phyloP scores from a whole-genome alignment of 345 rosid species.

The Gossypium sturtianum region DNA sequence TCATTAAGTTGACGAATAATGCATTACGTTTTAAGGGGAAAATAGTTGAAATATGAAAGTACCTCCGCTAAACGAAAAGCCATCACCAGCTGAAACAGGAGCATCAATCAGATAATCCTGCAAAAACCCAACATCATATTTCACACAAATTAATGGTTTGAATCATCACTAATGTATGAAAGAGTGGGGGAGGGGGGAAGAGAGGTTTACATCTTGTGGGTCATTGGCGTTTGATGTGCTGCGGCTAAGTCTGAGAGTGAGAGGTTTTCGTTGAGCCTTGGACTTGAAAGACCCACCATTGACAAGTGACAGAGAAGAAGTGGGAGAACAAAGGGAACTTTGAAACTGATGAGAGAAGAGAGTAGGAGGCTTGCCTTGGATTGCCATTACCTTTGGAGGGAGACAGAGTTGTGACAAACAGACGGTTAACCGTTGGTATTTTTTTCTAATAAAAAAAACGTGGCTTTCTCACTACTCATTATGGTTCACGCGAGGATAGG shows the following conservation, averaged over 20 bases:
- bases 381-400: conserved; percentile 25
- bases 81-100: conserved; percentile 81
- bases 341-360: conserved; percentile 20
- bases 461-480: not conserved
- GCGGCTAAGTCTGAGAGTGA: conserved; percentile 30
- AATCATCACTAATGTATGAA: not conserved
- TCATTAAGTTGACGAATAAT: not conserved
- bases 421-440: not conserved
- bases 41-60: not conserved
- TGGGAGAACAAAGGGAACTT: conserved; percentile 11
- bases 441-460: not conserved
- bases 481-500: not conserved
- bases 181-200: too few relatives aligned
- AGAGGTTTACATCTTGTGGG: conserved; percentile 32
- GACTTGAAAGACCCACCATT: not conserved
- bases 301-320: conserved; percentile 14
- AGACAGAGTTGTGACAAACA: not conserved
- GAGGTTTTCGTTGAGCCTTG: conserved; percentile 25
- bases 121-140: not conserved
- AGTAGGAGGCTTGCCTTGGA: conserved; percentile 23
- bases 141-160: not conserved
- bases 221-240: conserved; percentile 33
- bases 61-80: conserved; percentile 95
- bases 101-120: conserved; percentile 91
- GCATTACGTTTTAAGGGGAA: not conserved